Conservation (phyloP, 208 protist species). For the Trichomonas gallinae region DNA sequence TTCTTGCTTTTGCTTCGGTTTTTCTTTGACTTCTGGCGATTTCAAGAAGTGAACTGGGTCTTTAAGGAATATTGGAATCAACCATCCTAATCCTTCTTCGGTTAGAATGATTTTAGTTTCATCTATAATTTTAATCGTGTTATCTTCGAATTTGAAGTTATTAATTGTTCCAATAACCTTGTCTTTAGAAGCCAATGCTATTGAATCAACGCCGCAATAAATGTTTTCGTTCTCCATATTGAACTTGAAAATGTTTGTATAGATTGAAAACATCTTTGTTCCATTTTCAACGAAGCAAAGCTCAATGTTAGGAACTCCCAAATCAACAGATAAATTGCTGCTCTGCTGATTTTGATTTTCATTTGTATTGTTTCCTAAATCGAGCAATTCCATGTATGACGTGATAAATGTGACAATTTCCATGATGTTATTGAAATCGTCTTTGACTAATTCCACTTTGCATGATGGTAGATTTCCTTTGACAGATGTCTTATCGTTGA, state of each 20-base stretch:
- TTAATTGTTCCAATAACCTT: neutral
- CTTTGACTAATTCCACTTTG: neutral
- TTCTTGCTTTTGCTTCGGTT: neutral
- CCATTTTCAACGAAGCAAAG: neutral
- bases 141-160: neutral
- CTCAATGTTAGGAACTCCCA: neutral
- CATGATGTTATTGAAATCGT: neutral
- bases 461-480: neutral
- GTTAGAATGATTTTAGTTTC: neutral
- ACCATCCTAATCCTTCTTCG: neutral
- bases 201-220: neutral
- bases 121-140: neutral
- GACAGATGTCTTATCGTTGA: neutral
- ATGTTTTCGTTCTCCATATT: neutral
- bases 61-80: neutral
- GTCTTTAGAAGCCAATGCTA: neutral
- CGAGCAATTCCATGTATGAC: neutral
- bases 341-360: neutral
- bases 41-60: neutral
- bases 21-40: neutral
- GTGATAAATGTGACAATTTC: neutral
- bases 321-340: neutral
- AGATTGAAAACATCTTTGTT: neutral
- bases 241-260: neutral
- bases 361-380: neutral